These are phyloP conservation scores for Zygosaccharomyces pseudorouxii DNA, from an alignment of 805 yeast species.

Conservation along the genomic window DNA sequence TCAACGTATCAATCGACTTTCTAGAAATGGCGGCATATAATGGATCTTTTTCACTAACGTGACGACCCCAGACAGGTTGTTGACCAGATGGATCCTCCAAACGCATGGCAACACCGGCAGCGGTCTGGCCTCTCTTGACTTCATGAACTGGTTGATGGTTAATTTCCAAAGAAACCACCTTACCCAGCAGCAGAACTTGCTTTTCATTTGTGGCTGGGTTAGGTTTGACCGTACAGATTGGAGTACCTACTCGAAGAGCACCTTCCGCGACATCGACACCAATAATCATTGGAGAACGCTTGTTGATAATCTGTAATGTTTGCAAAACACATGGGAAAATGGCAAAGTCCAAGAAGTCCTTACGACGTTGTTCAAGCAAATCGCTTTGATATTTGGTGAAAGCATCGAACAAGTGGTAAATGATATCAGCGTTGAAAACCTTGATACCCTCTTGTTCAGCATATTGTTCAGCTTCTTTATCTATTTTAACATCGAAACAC, in stretches of 20 bases:
- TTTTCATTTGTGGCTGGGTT: constrained; percentile 82
- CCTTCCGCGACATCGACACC: constrained; percentile 98
- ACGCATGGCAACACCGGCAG: constrained; percentile 98
- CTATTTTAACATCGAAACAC: constrained; percentile 95
- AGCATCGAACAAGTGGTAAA: constrained; percentile 92
- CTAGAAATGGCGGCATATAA: constrained; percentile 87
- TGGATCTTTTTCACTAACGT: constrained; percentile 87
- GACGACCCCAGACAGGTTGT: constrained; percentile 99
- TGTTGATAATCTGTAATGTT: constrained; percentile 93
- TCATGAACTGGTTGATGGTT: constrained; percentile 78
- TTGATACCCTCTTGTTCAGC: constrained; percentile 90
- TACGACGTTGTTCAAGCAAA: constrained; percentile 83
- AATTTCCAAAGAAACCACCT: constrained; percentile 88
- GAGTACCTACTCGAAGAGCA: constrained; percentile 83
- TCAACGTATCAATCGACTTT: constrained; percentile 91
- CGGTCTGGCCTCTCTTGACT: constrained; percentile 91
- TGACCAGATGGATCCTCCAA: constrained; percentile 87
- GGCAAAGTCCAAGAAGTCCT: constrained; percentile 82
- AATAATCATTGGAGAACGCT: constrained; percentile 97
- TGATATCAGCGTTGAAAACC: constrained; percentile 93
- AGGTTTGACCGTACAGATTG: constrained; percentile 85
- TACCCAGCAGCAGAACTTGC: constrained; percentile 69
- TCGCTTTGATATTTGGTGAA: constrained; percentile 89
- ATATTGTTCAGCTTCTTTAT: constrained; percentile 97
- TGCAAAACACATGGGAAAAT: constrained; percentile 93